phyloP scores from a whole-genome alignment of 192 early-diverging fungal species.

The Geranomyces variabilis region DNA sequence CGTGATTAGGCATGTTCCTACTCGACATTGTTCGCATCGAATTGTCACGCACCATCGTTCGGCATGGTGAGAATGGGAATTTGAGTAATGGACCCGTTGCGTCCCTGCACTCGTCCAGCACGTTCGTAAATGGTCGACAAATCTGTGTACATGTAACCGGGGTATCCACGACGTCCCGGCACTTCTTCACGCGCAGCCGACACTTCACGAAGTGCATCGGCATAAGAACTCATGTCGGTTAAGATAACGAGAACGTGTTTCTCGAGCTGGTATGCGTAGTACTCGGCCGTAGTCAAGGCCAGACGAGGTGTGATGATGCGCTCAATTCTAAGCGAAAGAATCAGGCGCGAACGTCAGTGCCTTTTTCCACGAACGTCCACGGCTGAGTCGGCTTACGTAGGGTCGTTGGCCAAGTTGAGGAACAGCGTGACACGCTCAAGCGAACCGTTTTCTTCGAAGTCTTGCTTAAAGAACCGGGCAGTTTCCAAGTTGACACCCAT shows the following conservation, averaged over 20 bases:
- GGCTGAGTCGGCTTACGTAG: conserved; percentile 61
- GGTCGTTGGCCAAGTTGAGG: conserved; percentile 99
- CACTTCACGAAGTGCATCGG: conserved; percentile 97
- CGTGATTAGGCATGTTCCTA: background rate
- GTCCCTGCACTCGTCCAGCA: conserved; percentile 93
- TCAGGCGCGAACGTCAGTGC: conserved; percentile 12
- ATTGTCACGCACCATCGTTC: conserved; percentile 83
- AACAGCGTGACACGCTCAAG: conserved; percentile 98
- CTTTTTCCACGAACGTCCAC: background rate
- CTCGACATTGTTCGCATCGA: background rate
- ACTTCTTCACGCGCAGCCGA: conserved; percentile 99
- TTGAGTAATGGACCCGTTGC: conserved; percentile 98
- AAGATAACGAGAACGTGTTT: conserved; percentile 99
- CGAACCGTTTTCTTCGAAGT: conserved; percentile 99
- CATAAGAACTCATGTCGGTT: conserved; percentile 99
- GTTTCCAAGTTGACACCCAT: conserved; percentile 99
- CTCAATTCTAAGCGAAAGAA: conserved; percentile 71
- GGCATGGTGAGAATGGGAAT: conserved; percentile 99
- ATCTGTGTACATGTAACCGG: conserved; percentile 99
- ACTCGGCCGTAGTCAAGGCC: conserved; percentile 98
- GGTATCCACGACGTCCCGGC: conserved; percentile 98
- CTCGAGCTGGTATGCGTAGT: conserved; percentile 98
- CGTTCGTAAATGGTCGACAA: conserved; percentile 99
- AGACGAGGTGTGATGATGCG: conserved; percentile 99
- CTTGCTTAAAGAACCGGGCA: conserved; percentile 99